Base-by-base conservation (phyloP, 2,329 filamentous ascomycete genomes). In the Alternaria triticimaculans region DNA sequence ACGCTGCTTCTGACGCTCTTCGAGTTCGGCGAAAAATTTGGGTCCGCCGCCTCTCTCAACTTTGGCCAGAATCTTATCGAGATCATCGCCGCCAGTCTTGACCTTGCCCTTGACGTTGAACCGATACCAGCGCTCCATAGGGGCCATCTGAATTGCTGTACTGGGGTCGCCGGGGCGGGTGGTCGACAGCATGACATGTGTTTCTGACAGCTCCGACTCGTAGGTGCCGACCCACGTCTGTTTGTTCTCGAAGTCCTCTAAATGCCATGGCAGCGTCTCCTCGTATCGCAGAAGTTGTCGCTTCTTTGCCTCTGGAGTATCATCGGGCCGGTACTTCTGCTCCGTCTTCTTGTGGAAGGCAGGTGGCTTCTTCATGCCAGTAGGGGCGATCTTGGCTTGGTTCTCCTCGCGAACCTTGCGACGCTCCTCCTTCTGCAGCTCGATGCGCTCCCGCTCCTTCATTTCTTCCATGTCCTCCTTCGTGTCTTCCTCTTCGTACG, bases 171-270 rank as follows among this genome's bases (percentile, higher is more conserved):
- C 86, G 41, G 89, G 87, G 33, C 93, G 90, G 46, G 93, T 87
- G 3, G 70, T 87, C 12, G 70, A 69, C 58, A 96, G 90, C 68
- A 96, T 90, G 55, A 94, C 92, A 55, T 92, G 90, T 2, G 84
- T 86, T 72, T 95, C 90, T 0, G 95, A 97, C 41, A 98, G 86
- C 18, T 94, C 92, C 25, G 92, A 91, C 73, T 98, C 92, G 72
- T 98, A 97, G 60, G 90, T 92, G 48, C 94, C 96, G 33, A 96
- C 90, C 93, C 94, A 98, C 3, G 92, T 92, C 72, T 97, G 95
- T 79, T 95, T 97, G 68, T 94, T 93, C 74, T 99, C 95, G 44
- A 94, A 96, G 78, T 99, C 96, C 78, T 99, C 96, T 37, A 99
- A 81, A 78, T 97, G 94, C 96, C 96, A 99, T 6, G 96, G 96